Evolutionary conservation across 805 yeast genomes (phyloP), one percentile per base, ranked within the genome.

Genomic region (Zygotorulaspora danielsina): DNA sequence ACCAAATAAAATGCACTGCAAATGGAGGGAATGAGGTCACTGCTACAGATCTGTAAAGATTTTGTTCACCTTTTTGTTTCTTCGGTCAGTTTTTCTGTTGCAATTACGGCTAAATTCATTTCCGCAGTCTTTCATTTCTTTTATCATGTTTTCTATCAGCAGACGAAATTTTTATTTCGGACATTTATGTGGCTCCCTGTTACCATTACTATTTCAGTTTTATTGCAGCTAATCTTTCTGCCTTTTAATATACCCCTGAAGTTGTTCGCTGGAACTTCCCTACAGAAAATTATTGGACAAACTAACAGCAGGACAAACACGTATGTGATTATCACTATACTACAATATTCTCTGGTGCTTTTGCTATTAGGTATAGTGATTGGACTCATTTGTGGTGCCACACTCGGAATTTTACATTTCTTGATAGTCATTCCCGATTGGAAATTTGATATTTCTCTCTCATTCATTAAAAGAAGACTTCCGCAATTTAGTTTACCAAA

Each of bases 231-330:
- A 7, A 35, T 42, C 8, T 36, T 52, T 9, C 30, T 59, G 15
- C 64, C 64, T 2, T 32, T 57, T 5, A 59, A 59, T 38, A 41
- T 58, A 3, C 60, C 61, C 12, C 36, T 56, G 33, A 34, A 37
- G 6, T 16, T 57, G 5, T 28, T 59, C 9, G 38, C 50, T 13
- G 57, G 59, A 6, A 45, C 53, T 7, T 42, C 64, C 1, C 18
- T 57, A 12, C 46, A 49, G 30, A 43, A 48, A 10, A 29, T 57
- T 8, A 28, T 45, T 19, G 30, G 36, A n/a, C 36, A 39, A 13
- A 35, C 55, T 3, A 39, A 51, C 15, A 20, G 20, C 10, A 40
- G 39, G 41, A 43, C 46, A 30, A 36, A 47, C 32, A 25, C 32
- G 29, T 38, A 53, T 38, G 35, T 47, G 17, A 5, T 48, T 16